Evolutionary conservation across 306 rosid species (phyloP), one percentile per base, ranked within the genome.

Genomic region (Cucumis melo): DNA sequence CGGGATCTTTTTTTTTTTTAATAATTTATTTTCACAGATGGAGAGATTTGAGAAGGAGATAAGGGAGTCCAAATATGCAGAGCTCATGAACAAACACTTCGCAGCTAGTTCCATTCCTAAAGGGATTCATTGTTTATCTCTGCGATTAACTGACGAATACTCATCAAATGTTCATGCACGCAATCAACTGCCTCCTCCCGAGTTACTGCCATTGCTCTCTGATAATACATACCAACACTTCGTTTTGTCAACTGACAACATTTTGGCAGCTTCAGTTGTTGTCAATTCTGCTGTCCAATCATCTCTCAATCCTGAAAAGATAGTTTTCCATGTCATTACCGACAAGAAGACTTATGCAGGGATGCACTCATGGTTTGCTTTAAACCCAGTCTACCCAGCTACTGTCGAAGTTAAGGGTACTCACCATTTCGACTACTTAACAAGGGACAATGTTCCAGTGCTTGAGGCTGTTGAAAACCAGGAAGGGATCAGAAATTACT

Each of bases 281-380:
- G 99, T 95, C 77, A 81, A 92, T 82, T 95, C 99, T 63, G 88
- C 97, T 16, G 93, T 95, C 82, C 96, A 87, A 83, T 86, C 98
- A 73, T 89, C 99, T 75, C 73, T 24, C 62, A 78, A 82, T 75
- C 97, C 99, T 78, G 98, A 87, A 78, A 87, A 88, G 76, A 87
- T 95, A 78, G 98, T 95, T 81, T 95, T 95, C 82, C 99, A 95
- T 88, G 84, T 95, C 86, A 92, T 95, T 76, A 95, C 99, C 1
- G 99, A 95, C 84, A 95, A 92, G 83, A 95, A 95, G 81, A 95
- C 99, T 39, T 95, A 92, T 20, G 93, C 97, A 16, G 98, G 97
- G 70, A 95, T 95, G 99, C 99, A 92, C 90, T 95, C 99, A 41
- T 95, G 99, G 99, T 95, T 95, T 88, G 98, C 99, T 9, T 79